A percentile compares a stretch with the other conserved stretches of the same genome.
Evolutionary conservation across 495 filamentous ascomycete species (phyloP).

Genomic region (Penicillium bovifimosum): DNA sequence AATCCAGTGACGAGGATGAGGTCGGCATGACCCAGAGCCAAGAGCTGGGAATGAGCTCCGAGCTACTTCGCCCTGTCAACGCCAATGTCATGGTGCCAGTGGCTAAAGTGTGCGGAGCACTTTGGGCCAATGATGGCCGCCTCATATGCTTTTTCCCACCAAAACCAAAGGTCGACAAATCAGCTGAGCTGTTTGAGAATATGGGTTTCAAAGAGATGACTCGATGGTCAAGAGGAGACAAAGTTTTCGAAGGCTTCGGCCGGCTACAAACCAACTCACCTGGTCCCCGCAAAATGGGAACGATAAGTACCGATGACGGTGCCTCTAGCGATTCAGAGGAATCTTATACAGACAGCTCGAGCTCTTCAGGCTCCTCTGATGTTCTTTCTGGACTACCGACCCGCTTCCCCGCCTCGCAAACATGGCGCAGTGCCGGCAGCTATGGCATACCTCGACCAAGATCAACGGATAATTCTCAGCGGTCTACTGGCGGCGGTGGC

Average conservation of each 20-base stretch:
- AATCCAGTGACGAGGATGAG: constrained; percentile 85
- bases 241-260: constrained; percentile 85
- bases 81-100: constrained; percentile 72
- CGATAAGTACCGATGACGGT: constrained; percentile 47
- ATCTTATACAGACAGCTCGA: constrained; percentile 61
- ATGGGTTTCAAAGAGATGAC: constrained; percentile 57
- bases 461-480: constrained; percentile 52
- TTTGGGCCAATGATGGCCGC: constrained; percentile 71
- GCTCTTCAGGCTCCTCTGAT: constrained; percentile 66
- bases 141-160: constrained; percentile 85
- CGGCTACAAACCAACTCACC: constrained; percentile 57
- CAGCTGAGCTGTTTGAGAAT: constrained; percentile 57
- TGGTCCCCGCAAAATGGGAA: constrained; percentile 45
- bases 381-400: constrained; percentile 41
- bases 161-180: constrained; percentile 71
- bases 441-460: constrained; percentile 41
- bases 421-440: constrained; percentile 48
- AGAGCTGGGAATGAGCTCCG: constrained; percentile 51
- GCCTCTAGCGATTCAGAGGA: constrained; percentile 57
- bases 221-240: constrained; percentile 54
- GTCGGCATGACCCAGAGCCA: constrained; percentile 50
- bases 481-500: constrained; percentile 43
- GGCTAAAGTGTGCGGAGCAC: constrained; percentile 67
- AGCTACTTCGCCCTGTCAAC: constrained; percentile 51
- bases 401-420: constrained; percentile 47